Conservation (phyloP, 495 filamentous ascomycete genomes). For the Staphylotrichum longicolle region DNA sequence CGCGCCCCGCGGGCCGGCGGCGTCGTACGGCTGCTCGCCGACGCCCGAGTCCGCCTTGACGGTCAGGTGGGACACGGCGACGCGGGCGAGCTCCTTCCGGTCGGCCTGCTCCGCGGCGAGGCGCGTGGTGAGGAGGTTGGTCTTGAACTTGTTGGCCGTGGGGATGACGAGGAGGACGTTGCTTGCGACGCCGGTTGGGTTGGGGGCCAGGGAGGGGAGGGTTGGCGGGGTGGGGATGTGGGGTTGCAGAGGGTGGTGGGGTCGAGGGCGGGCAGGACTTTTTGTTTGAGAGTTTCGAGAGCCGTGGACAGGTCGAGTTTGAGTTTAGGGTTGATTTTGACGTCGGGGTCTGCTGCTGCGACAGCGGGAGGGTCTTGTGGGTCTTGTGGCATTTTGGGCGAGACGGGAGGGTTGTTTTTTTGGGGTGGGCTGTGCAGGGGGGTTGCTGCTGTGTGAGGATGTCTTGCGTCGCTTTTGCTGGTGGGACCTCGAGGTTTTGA, state of each 20-base stretch:
- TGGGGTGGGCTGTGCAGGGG: too few relatives aligned
- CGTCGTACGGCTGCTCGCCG: constrained; percentile 30
- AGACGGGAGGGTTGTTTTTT: too few relatives aligned
- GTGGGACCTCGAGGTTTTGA: too few relatives aligned
- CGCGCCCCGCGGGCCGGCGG: constrained; percentile 17
- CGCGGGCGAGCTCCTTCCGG: background rate
- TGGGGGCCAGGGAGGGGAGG: background rate
- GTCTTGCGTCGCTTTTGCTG: too few relatives aligned
- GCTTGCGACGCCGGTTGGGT: background rate
- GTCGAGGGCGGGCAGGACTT: background rate
- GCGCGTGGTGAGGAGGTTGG: background rate
- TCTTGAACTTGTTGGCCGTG: constrained; percentile 20
- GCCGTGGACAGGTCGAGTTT: background rate
- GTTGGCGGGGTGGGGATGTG: background rate
- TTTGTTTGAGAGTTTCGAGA: too few relatives aligned
- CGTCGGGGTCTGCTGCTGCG: too few relatives aligned
- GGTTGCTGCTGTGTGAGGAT: too few relatives aligned
- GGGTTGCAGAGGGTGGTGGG: background rate
- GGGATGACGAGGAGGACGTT: constrained; percentile 23
- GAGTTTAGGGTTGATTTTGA: too few relatives aligned
- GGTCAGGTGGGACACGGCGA: background rate
- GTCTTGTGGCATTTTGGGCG: too few relatives aligned
- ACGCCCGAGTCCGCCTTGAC: constrained; percentile 19
- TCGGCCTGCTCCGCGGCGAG: background rate
- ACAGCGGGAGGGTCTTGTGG: too few relatives aligned